Evolutionary conservation across 441 rosid genomes (phyloP), one percentile per base, ranked within the genome.

Genomic region (Viola pubescens): DNA sequence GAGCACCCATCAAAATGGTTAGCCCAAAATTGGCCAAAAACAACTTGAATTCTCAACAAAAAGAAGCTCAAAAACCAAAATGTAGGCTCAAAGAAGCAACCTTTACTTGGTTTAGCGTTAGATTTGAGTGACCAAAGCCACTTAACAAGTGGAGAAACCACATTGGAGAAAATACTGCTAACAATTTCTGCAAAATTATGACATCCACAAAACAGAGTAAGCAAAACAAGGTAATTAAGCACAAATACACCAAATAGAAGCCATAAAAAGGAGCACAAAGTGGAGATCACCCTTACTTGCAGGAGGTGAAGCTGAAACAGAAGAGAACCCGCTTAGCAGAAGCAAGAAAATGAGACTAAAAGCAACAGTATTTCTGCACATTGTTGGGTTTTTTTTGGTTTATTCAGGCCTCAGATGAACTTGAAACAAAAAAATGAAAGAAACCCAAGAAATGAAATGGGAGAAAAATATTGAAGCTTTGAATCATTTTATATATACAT

Each of bases 71-170:
- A 43, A 43, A 9, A 45, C 13, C 5, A 51, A 53, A 48, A 52
- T 37, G 56, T 50, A 66, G 74, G 73, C 65, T 72, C 43, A 42
- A 66, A 16, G 59, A 47, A 56, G 4, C 4, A 55, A 64, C 9
- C 37, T 55, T 7, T 45, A 84, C 97, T 85, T 69, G 86, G 75
- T 78, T 81, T 81, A 11, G 86, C 55, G 70, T 76, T 78, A 72
- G 91, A 61, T 77, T 80, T 89, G 70, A 88, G 77, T 37, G 95
- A 91, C 87, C 91, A 84, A 34, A 86, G 54, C 97, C 94, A 79
- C 69, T 84, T 91, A 60, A 84, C 64, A 42, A 79, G 70, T 60
- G 78, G 76, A 64, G 90, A 73, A 26, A 70, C 80, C 37, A 79
- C 80, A 74, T 84, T 85, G 10, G 88, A 77, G 75, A 89, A 66